Evolutionary conservation across 2,329 filamentous ascomycete genomes (phyloP).

Genomic region (Pseudogymnoascus sp.): DNA sequence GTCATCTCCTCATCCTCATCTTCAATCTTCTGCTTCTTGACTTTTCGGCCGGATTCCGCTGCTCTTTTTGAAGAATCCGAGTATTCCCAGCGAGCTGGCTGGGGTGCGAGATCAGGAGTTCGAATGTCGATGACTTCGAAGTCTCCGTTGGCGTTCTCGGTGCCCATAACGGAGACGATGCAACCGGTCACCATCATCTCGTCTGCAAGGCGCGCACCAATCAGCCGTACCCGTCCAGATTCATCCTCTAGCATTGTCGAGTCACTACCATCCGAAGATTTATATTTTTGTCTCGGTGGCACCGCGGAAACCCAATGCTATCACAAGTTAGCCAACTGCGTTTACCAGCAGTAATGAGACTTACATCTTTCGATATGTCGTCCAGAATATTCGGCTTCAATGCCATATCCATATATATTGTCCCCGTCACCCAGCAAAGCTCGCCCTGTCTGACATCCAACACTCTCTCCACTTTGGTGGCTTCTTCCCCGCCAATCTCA

Average conservation of each 20-base stretch:
- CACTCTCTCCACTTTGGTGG: conserved; percentile 73
- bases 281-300: conserved; percentile 67
- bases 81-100: conserved; percentile 71
- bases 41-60: conserved; percentile 31
- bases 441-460: conserved; percentile 93
- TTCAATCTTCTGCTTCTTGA: conserved; percentile 30
- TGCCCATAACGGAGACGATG: conserved; percentile 89
- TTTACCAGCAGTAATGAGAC: conserved; percentile 20
- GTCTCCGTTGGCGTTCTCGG: conserved; percentile 84
- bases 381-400: conserved; percentile 94
- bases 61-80: conserved; percentile 37
- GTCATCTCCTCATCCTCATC: conserved; percentile 53
- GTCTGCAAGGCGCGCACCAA: conserved; percentile 59
- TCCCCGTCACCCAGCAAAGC: conserved; percentile 90
- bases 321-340: not conserved
- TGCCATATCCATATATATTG: conserved; percentile 94
- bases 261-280: conserved; percentile 49
- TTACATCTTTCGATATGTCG: conserved; percentile 84
- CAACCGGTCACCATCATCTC: conserved; percentile 82
- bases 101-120: conserved; percentile 75
- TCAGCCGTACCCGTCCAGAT: conserved; percentile 75
- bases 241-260: conserved; percentile 89
- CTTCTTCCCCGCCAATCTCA: conserved; percentile 67
- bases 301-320: conserved; percentile 86
- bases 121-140: conserved; percentile 88